Evolutionary conservation across 2,329 filamentous ascomycete genomes (phyloP), one percentile per base, ranked within the genome.

Genomic region (Capronia epimyces): DNA sequence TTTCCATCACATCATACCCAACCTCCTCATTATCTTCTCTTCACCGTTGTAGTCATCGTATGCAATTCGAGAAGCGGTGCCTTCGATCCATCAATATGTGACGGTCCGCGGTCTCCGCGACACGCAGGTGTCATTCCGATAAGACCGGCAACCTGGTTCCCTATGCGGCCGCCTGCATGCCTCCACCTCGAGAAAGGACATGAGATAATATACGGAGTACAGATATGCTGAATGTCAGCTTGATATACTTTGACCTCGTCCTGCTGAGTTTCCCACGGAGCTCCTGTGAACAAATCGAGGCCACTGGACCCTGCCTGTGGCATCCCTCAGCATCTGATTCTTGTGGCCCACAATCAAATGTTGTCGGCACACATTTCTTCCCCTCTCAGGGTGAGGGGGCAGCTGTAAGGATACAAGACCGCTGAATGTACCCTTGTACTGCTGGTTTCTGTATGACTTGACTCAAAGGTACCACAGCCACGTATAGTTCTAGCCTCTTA

Each of bases 401-500:
- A n/a, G n/a, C n/a, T n/a, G n/a, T n/a, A n/a, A n/a, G n/a, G n/a
- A n/a, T n/a, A n/a, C n/a, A n/a, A n/a, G 7, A 20, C 34, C 34
- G 7, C 15, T 20, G 5, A 37, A 18, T 20, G 13, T 37, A 20
- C 15, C 27, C 34, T 9, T 20, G 16, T 7, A 20, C 8, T 3
- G 8, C 8, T 18, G 6, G 39, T 34, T 36, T 21, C 24, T 46
- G 43, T 34, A 34, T 41, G n/a, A 43, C 43, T 12, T 41, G n/a
- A 43, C 43, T 12, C 12, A 9, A 25, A 44, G 34, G 52, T 51
- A 49, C 47, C 53, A 50, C 49, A 34, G n/a, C 41, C 29, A 40
- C 42, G 22, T 46, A 15, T 8, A 16, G 7, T 46, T 27, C 34
- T 34, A 46, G 25, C 32, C 41, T 52, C 22, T 24, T 49, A 25